phyloP scores from a whole-genome alignment of 768 basidiomycete genomes.

The Boletus reticuloceps region DNA sequence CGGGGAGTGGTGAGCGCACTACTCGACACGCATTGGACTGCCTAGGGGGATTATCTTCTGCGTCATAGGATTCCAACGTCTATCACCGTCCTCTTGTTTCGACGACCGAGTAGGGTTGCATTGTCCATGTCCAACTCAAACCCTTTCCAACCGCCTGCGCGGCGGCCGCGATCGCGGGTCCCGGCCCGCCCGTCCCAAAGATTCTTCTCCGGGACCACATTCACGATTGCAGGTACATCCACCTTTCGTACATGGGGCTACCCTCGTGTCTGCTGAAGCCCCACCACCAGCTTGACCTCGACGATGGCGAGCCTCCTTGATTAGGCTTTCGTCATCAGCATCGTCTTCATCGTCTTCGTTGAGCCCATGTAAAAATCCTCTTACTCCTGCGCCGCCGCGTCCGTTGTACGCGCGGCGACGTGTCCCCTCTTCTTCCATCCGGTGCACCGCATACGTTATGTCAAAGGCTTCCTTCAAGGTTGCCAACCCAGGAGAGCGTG shows the following conservation, averaged over 20 bases:
- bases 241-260: constrained; percentile 6
- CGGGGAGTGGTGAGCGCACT: neutral
- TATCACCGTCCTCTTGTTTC: constrained; percentile 44
- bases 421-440: constrained; percentile 98
- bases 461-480: constrained; percentile 98
- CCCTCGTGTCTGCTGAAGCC: constrained; percentile 6
- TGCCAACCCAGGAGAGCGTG: constrained; percentile 88
- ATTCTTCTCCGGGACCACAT: constrained; percentile 18
- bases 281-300: constrained; percentile 32
- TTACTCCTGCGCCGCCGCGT: constrained; percentile 70
- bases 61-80: constrained; percentile 36
- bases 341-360: constrained; percentile 91
- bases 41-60: constrained; percentile 24
- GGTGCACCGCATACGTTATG: constrained; percentile 97
- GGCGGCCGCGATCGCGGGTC: constrained; percentile 54
- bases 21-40: constrained; percentile 34
- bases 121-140: constrained; percentile 89
- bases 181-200: constrained; percentile 67
- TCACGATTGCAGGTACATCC: constrained; percentile 9
- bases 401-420: constrained; percentile 80
- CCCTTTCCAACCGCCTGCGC: constrained; percentile 26
- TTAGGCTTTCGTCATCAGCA: constrained; percentile 46
- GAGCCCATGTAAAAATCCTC: constrained; percentile 78
- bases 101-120: constrained; percentile 81
- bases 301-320: constrained; percentile 49